Base-by-base conservation (phyloP, 257 asterid genomes). In the Solanum neorickii region DNA sequence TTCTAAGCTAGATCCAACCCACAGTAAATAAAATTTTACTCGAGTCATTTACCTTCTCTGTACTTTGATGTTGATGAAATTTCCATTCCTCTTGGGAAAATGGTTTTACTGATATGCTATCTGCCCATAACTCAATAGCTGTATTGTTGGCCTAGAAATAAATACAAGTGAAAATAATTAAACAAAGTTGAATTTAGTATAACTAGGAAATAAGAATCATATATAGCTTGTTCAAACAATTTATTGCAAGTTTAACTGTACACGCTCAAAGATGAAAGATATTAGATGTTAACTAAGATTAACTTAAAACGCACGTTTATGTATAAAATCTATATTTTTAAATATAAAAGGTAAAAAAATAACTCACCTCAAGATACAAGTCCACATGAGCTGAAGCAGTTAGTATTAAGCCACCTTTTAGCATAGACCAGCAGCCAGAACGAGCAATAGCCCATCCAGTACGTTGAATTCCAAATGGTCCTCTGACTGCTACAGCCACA, bases 81-180 rank as follows among this genome's bases (percentile, higher is more conserved):
- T 83, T 75, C 98, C 98, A 94, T 66, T 92, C 95, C 42, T 91
- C 80, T 9, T 83, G 90, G 1, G 94, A 88, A 80, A 95, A 95
- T 83, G 95, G 90, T 68, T 95, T 95, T 69, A 94, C 29, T 11
- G 98, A 95, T 87, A 94, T 88, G 88, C 96, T 93, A 6, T 93
- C 96, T 12, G 87, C 95, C 92, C 88, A 88, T 15, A 95, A 66
- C 41, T 95, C 96, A 14, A 89, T 89, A 2, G 87, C 44, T 10
- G 94, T 60, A 66, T 90, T 84, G 21, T 91, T 82, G 85, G 86
- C 90, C 98, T 95, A 84, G 68, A 76, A 78, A 33, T 15, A 12
- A 15, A 25, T 3, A 31, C 47, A 20, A 8, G 3, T 15, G 10
- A 59, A 41, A 52, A 3, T 87, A 31, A 44, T 31, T 33, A 15